Base-by-base conservation (phyloP, 805 yeast species). In the Zygosaccharomyces gambellarensis region DNA sequence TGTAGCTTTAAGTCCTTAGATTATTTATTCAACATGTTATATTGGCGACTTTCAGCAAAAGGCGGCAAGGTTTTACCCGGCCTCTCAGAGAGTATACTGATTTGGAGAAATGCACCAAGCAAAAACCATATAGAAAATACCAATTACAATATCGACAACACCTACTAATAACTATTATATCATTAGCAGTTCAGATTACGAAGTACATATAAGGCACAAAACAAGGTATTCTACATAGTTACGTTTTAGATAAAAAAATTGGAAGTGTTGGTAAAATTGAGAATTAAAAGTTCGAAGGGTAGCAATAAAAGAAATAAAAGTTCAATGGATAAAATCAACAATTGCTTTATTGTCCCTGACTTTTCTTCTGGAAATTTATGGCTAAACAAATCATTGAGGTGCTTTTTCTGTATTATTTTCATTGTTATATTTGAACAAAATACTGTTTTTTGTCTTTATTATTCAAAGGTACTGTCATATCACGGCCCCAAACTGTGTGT, bases 181-280 rank as follows among this genome's bases (percentile, higher is more conserved):
- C 25, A 21, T 30, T 25, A 25, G 45, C 36, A 42, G 27, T 25
- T 42, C 34, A 42, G 19, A 42, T 29, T 42, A 42, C 29, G 45
- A 30, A 34, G 36, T 42, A 30, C 38, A 42, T 42, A 42, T 42
- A 19, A 42, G 36, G 45, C 45, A 42, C 25, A 30, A 30, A 42
- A 42, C 38, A 42, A 19, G 29, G 36, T 42, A 42, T 27, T 42
- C 34, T 42, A 42, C 45, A 42, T 27, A 30, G 25, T 30, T 29
- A 36, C 45, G 45, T 42, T 42, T 25, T 22, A 19, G 19, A 29
- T 19, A 14, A 42, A 40, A 40, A 30, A 30, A 42, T 7, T 29
- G 4, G 29, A 29, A 8, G 38, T 34, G 21, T n/a, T 31, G 22
- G 14, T 14, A 34, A 34, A 34, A 34, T 9, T 17, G 38, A 11